Evolutionary conservation across 2,329 filamentous ascomycete genomes (phyloP).

Genomic region (Colletotrichum acutatum): DNA sequence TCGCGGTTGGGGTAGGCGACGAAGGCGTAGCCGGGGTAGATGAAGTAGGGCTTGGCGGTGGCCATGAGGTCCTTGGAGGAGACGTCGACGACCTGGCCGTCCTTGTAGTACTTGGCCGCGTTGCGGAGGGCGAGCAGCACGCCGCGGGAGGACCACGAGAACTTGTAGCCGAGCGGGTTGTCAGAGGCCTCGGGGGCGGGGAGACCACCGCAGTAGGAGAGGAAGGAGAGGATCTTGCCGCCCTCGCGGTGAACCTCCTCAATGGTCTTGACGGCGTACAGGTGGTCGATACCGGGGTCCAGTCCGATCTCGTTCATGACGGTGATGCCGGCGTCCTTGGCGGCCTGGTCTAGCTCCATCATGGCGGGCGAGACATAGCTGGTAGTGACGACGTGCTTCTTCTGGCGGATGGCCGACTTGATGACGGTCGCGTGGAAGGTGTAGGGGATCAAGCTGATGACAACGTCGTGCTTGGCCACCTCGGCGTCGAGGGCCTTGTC

Average conservation of each 20-base stretch:
- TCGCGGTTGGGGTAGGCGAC: conserved; percentile 96
- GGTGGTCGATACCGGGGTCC: conserved; percentile 69
- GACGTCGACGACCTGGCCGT: conserved; percentile 78
- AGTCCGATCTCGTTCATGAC: conserved; percentile 97
- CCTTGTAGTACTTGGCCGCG: conserved; percentile 83
- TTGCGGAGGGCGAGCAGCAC: conserved; percentile 90
- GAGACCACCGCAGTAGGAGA: conserved; percentile 86
- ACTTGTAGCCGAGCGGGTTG: conserved; percentile 95
- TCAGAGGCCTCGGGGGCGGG: conserved; percentile 78
- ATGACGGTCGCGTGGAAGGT: conserved; percentile 89
- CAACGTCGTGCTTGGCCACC: conserved; percentile 82
- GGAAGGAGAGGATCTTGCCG: conserved; percentile 86
- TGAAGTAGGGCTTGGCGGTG: conserved; percentile 88
- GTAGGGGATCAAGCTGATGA: conserved; percentile 90
- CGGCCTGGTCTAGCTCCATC: conserved; percentile 84
- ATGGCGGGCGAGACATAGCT: conserved; percentile 94
- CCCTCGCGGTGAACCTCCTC: conserved; percentile 86
- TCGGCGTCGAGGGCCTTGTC: conserved; percentile 81
- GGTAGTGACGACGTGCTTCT: conserved; percentile 97
- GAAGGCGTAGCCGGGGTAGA: conserved; percentile 89
- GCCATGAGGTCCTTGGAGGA: conserved; percentile 79
- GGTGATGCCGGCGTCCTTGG: conserved; percentile 92
- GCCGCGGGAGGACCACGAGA: conserved; percentile 83
- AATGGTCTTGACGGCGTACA: conserved; percentile 89
- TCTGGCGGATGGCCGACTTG: conserved; percentile 90